Percentiles rank a stretch among this genome's conserved stretches.
These are phyloP conservation scores for Dipteronia dyeriana DNA, from an alignment of 345 rosid genomes.

Conservation along the genomic window DNA sequence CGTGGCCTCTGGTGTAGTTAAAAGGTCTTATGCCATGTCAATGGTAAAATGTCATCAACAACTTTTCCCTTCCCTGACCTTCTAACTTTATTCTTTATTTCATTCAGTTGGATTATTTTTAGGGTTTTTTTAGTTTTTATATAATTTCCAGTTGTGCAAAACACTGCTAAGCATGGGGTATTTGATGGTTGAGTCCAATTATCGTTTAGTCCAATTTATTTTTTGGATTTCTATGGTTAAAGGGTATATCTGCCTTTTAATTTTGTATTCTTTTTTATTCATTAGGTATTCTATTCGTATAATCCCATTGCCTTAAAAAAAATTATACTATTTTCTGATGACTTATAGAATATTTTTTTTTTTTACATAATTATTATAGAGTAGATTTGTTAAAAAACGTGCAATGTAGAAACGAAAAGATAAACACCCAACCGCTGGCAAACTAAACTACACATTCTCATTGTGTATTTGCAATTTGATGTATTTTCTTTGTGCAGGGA, in stretches of 20 bases:
- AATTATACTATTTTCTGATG: not conserved
- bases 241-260: not conserved
- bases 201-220: not conserved
- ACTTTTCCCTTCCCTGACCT: not conserved
- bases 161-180: not conserved
- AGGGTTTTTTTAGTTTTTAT: not conserved
- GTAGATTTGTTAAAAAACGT: not conserved
- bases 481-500: constrained; percentile 50
- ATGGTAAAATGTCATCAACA: not conserved
- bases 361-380: too few relatives aligned
- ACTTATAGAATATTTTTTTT: not conserved
- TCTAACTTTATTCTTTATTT: not conserved
- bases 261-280: not conserved
- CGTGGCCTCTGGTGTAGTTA: not conserved
- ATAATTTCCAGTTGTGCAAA: not conserved
- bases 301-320: too few relatives aligned
- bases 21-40: not conserved
- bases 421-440: not conserved
- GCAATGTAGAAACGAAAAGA: not conserved
- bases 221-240: not conserved
- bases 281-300: too few relatives aligned
- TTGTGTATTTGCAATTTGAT: constrained; percentile 7
- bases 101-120: not conserved
- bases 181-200: not conserved
- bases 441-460: not conserved